Evolutionary conservation across 2,329 filamentous ascomycete genomes (phyloP).

Genomic region (Penicillium sp.): DNA sequence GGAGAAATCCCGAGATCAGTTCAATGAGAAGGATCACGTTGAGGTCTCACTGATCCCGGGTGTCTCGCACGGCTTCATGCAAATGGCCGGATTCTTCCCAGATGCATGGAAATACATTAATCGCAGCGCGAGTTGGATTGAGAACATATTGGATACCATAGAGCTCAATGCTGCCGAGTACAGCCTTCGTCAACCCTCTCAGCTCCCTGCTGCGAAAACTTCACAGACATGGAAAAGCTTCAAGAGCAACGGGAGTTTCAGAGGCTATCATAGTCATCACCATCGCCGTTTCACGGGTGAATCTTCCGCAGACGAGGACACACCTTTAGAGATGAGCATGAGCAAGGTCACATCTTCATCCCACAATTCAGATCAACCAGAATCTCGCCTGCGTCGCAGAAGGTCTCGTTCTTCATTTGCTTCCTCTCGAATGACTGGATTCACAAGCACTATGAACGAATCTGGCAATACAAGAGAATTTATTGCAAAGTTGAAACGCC

Average conservation of each 20-base stretch:
- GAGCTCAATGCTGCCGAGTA: conserved; percentile 21
- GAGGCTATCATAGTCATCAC: conserved; percentile 38
- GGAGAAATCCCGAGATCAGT: conserved; percentile 52
- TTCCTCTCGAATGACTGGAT: conserved; percentile 12
- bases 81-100: conserved; percentile 83
- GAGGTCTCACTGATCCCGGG: conserved; percentile 84
- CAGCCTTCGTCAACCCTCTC: conserved; percentile 12
- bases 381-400: conserved; percentile 9
- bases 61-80: conserved; percentile 88
- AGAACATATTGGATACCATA: conserved; percentile 59
- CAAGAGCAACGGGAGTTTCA: conserved; percentile 6
- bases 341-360: conserved; percentile 30
- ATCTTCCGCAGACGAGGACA: conserved; percentile 75
- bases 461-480: conserved; percentile 10
- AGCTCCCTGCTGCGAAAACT: not conserved
- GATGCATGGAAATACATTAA: conserved; percentile 86
- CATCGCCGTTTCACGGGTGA: conserved; percentile 47
- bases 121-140: conserved; percentile 74
- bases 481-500: conserved; percentile 18
- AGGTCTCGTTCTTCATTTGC: conserved; percentile 18
- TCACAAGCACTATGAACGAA: conserved; percentile 12
- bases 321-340: conserved; percentile 75
- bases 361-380: conserved; percentile 22
- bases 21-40: conserved; percentile 68
- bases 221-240: conserved; percentile 1